These are phyloP conservation scores for Xanthoparmelia taractica DNA, from an alignment of 495 filamentous ascomycete genomes.

Conservation along the genomic window DNA sequence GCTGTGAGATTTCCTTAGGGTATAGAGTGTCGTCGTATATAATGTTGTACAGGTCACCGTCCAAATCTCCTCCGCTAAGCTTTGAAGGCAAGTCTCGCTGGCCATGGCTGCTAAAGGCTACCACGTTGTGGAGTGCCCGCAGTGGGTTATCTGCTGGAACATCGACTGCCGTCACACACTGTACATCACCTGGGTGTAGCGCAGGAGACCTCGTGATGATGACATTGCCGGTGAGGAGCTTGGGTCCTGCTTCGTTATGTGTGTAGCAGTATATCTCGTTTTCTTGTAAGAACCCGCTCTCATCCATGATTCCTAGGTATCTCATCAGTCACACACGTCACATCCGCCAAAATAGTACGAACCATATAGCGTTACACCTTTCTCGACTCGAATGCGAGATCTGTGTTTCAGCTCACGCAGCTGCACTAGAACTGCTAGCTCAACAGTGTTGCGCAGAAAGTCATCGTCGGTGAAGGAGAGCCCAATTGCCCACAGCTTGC, in stretches of 20 bases:
- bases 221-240: conserved; percentile 29
- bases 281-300: conserved; percentile 60
- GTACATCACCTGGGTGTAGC: conserved; percentile 74
- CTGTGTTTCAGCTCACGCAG: conserved; percentile 68
- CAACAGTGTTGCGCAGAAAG: conserved; percentile 57
- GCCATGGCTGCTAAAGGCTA: conserved; percentile 69
- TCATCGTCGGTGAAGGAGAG: conserved; percentile 55
- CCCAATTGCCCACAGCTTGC: conserved; percentile 41
- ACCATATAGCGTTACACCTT: conserved; percentile 68
- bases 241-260: conserved; percentile 29
- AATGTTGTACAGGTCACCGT: conserved; percentile 60
- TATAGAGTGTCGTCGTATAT: conserved; percentile 54
- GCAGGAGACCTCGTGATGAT: conserved; percentile 67
- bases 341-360: background rate
- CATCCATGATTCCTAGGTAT: conserved; percentile 57
- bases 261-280: conserved; percentile 56
- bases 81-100: conserved; percentile 64
- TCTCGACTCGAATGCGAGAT: conserved; percentile 58
- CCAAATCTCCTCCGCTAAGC: conserved; percentile 73
- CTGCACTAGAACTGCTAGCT: conserved; percentile 55
- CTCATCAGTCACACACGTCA: background rate
- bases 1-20: conserved; percentile 34
- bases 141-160: conserved; percentile 56
- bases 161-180: conserved; percentile 47
- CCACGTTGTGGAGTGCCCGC: conserved; percentile 52